Evolutionary conservation across 2,329 filamentous ascomycete species (phyloP), one percentile per base, ranked within the genome.

Genomic region (Colletotrichum sp.): DNA sequence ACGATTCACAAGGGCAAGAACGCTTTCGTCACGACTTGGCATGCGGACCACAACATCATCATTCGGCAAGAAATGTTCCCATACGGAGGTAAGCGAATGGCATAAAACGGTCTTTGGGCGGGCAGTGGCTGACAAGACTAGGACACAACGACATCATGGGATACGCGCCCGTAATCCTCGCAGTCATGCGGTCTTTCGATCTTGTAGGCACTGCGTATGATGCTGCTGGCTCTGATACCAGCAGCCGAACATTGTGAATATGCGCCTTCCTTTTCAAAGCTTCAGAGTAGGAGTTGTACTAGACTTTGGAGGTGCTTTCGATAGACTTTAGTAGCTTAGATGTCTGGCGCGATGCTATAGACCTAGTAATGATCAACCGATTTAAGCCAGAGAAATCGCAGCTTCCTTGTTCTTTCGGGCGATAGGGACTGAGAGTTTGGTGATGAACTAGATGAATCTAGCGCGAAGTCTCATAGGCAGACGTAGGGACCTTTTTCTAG

Each of bases 61-160:
- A 85, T 92, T 36, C 84, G 87, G 51, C 87, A 91, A 77, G 89
- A 91, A 75, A 78, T 90, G 34, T 86, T 89, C 34, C 86, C 87
- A 12, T 85, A 88, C 61, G 90, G 90, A 76, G 89, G 90, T 91
- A 77, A 81, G 88, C n/a, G 16, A 43, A 31, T 4, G 4, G 9
- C 5, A 43, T n/a, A 33, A 8, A 15, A 8, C 15, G 16, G 2
- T 13, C 3, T 6, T 13, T 6, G 18, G 3, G 33, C 7, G 2
- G 8, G 4, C 8, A 69, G 55, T 36, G 5, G 38, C 73, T 81
- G 55, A 80, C 72, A 29, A 6, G 43, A 38, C 1, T 69, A 94
- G 92, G 91, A 8, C 94, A 96, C 80, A 95, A 95, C 79, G 85
- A 89, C 65, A 87, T 95, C 51, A 88, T 94, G 81, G 90, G 90